Conservation (phyloP, 148 eudicot genomes). For the Cornus kousa region DNA sequence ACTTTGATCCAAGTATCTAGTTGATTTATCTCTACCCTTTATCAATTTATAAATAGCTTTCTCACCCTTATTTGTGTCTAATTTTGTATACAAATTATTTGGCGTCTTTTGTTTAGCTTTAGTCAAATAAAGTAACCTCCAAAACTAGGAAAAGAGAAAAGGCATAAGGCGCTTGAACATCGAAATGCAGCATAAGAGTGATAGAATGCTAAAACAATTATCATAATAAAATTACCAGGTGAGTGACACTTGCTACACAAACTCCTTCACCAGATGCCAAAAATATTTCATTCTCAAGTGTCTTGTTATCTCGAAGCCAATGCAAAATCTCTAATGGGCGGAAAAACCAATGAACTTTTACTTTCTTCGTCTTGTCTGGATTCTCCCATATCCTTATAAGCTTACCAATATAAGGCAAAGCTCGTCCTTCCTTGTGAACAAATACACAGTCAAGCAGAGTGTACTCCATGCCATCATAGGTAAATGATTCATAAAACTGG, state of each 20-base stretch:
- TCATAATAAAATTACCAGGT: constrained; percentile 42
- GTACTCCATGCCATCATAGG: constrained; percentile 53
- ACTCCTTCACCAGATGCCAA: constrained; percentile 60
- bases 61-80: too few species aligned
- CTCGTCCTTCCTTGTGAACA: constrained; percentile 45
- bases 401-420: constrained; percentile 61
- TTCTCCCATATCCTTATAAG: constrained; percentile 62
- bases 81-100: too few species aligned
- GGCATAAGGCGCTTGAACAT: background rate
- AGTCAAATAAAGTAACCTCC: too few species aligned
- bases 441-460: constrained; percentile 61
- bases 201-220: background rate
- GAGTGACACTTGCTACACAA: constrained; percentile 54
- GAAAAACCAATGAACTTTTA: constrained; percentile 74
- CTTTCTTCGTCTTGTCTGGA: constrained; percentile 34
- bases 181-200: background rate
- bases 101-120: too few species aligned
- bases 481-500: constrained; percentile 67
- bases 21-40: too few species aligned
- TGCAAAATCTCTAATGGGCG: constrained; percentile 55
- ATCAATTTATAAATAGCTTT: too few species aligned
- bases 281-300: constrained; percentile 54
- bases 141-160: background rate
- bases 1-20: too few species aligned
- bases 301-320: constrained; percentile 30